Evolutionary conservation across 2,329 filamentous ascomycete genomes (phyloP).

Genomic region (Colletotrichum sp.): DNA sequence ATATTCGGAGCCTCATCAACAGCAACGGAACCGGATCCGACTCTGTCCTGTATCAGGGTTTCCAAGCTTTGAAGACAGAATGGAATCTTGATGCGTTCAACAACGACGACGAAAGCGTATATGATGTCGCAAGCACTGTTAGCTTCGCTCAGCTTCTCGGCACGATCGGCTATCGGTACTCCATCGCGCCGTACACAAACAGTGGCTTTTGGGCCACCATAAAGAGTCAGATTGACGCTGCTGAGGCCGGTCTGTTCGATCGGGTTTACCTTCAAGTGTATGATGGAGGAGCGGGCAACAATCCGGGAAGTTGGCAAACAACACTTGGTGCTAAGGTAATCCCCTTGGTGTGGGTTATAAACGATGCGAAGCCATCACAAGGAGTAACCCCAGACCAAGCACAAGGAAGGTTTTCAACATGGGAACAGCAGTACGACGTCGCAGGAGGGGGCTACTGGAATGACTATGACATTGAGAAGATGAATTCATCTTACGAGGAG

Average conservation of each 20-base stretch:
- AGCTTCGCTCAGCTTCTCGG: slow-evolving; percentile 47
- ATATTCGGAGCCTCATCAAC: slow-evolving; percentile 43
- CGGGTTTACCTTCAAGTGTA: slow-evolving; percentile 50
- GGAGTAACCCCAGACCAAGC: slow-evolving; percentile 43
- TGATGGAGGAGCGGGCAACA: slow-evolving; percentile 46
- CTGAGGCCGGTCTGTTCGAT: slow-evolving; percentile 36
- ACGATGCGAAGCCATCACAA: slow-evolving; percentile 48
- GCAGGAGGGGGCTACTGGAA: slow-evolving; percentile 51
- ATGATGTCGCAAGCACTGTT: slow-evolving; percentile 46
- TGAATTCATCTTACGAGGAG: slow-evolving; percentile 39
- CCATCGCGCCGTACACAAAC: slow-evolving; percentile 48
- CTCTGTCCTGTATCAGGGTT: slow-evolving; percentile 44
- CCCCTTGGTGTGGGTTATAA: slow-evolving; percentile 49
- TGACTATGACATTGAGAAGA: slow-evolving; percentile 52
- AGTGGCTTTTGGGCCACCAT: slow-evolving; percentile 40
- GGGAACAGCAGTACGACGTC: slow-evolving; percentile 33
- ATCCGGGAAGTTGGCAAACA: slow-evolving; percentile 42
- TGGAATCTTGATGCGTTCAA: slow-evolving; percentile 51
- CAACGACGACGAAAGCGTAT: slow-evolving; percentile 50
- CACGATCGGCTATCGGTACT: slow-evolving; percentile 45
- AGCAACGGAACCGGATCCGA: slow-evolving; percentile 35
- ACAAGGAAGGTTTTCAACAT: slow-evolving; percentile 35
- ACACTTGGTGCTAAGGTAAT: slow-evolving; percentile 44
- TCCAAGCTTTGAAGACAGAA: slow-evolving; percentile 41
- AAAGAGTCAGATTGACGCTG: slow-evolving; percentile 32